Conservation (phyloP, 2,329 filamentous ascomycete species). For the Alternaria sp. region DNA sequence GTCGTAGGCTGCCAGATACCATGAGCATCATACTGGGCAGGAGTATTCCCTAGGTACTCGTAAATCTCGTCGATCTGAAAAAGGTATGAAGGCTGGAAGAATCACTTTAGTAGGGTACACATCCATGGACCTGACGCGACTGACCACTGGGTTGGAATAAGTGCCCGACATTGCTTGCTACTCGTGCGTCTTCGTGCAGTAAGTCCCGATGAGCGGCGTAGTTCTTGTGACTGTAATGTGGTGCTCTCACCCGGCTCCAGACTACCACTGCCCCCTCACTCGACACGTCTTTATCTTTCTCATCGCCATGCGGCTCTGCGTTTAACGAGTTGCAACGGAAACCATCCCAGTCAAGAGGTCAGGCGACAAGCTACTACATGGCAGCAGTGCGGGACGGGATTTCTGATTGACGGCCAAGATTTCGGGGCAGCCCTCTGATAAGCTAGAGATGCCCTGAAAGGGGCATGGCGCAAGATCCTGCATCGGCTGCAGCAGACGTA, state of each 20-base stretch:
- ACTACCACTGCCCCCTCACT: slow-evolving; percentile 13
- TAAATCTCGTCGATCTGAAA: slow-evolving; percentile 38
- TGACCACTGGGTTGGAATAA: slow-evolving; percentile 11
- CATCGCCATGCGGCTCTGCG: slow-evolving; percentile 43
- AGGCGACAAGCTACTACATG: slow-evolving; percentile 32
- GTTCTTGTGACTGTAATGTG: slow-evolving; percentile 13
- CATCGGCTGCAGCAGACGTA: slow-evolving; percentile 32
- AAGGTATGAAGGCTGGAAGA: slow-evolving; percentile 25
- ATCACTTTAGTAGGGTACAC: not conserved
- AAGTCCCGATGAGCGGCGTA: not conserved
- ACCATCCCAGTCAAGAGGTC: slow-evolving; percentile 26
- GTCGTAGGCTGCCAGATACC: slow-evolving; percentile 27
- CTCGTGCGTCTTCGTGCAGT: not conserved
- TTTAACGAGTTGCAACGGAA: slow-evolving; percentile 1
- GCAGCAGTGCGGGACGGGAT: slow-evolving; percentile 17
- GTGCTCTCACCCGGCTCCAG: slow-evolving; percentile 14
- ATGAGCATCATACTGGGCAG: not conserved
- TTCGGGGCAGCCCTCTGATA: slow-evolving; percentile 39
- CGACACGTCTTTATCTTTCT: slow-evolving; percentile 35
- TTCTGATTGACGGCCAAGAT: not conserved
- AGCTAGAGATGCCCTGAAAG: slow-evolving; percentile 27
- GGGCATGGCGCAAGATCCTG: slow-evolving; percentile 33
- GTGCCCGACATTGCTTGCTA: slow-evolving; percentile 23
- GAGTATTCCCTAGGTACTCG: slow-evolving; percentile 9
- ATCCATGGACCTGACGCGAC: not conserved